A percentile compares a stretch with the other conserved stretches of the same genome.
These are phyloP conservation scores for Trypanosoma cruzi DNA, from an alignment of 208 protist species.

Conservation along the genomic window DNA sequence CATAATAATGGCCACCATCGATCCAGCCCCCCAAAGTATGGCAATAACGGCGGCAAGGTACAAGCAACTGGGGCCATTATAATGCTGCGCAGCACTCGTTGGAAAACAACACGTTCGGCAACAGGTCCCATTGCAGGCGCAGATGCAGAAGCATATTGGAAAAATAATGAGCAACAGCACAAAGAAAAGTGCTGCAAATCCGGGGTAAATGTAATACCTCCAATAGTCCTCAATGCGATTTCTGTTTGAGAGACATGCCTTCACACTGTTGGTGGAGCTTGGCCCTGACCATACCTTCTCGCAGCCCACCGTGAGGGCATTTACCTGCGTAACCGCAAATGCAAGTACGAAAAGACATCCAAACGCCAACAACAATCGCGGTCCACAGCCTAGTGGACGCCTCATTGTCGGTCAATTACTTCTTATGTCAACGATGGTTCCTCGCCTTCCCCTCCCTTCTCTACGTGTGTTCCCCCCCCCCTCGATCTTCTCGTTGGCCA, in stretches of 20 bases:
- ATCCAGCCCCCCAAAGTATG: conserved; percentile 6
- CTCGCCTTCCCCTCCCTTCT: neutral
- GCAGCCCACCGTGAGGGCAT: conserved; percentile 42
- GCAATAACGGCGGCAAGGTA: conserved; percentile 11
- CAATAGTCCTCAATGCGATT: conserved; percentile 58
- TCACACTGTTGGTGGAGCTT: conserved; percentile 44
- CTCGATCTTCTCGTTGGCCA: neutral
- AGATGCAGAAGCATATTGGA: conserved; percentile 52
- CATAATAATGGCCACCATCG: conserved; percentile 18
- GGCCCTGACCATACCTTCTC: conserved; percentile 65
- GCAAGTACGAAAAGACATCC: conserved; percentile 6
- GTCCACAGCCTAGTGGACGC: neutral
- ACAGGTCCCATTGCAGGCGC: conserved; percentile 24
- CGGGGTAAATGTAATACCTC: conserved; percentile 70
- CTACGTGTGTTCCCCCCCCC: too few species aligned
- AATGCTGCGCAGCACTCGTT: conserved; percentile 29
- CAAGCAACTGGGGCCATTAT: conserved; percentile 18
- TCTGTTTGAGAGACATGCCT: conserved; percentile 52
- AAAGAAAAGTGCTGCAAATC: conserved; percentile 58
- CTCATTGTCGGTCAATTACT: neutral
- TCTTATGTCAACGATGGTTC: neutral
- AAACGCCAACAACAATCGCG: neutral
- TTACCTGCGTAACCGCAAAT: conserved; percentile 11
- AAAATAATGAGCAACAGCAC: conserved; percentile 56
- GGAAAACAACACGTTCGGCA: conserved; percentile 40